Evolutionary conservation across 208 protist genomes (phyloP).

Genomic region (Entamoeba dispar): DNA sequence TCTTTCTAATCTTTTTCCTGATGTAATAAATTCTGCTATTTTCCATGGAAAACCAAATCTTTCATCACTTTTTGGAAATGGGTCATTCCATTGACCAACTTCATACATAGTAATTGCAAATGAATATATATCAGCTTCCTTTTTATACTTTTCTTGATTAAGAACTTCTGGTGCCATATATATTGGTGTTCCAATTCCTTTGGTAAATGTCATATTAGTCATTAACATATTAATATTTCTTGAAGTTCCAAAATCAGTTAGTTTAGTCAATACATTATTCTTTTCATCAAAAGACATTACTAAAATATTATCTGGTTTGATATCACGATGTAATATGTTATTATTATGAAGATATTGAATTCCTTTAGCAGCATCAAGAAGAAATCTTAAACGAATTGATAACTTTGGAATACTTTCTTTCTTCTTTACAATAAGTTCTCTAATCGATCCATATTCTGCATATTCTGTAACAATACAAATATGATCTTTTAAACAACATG

Average conservation of each 20-base stretch:
- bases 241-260: neutral
- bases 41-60: neutral
- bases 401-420: neutral
- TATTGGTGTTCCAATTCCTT: neutral
- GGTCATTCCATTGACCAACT: neutral
- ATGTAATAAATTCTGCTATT: neutral
- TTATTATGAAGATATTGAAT: neutral
- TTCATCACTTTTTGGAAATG: neutral
- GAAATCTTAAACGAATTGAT: neutral
- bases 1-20: neutral
- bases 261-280: neutral
- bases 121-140: neutral
- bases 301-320: neutral
- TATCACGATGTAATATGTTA: neutral
- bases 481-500: neutral
- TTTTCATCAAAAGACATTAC: neutral
- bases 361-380: neutral
- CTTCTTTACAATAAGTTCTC: neutral
- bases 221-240: neutral
- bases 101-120: neutral
- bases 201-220: neutral
- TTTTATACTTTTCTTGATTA: neutral
- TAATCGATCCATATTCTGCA: neutral
- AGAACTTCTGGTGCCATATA: neutral
- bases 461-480: neutral